phyloP scores from a whole-genome alignment of 768 basidiomycete genomes.

The Imleria badia region DNA sequence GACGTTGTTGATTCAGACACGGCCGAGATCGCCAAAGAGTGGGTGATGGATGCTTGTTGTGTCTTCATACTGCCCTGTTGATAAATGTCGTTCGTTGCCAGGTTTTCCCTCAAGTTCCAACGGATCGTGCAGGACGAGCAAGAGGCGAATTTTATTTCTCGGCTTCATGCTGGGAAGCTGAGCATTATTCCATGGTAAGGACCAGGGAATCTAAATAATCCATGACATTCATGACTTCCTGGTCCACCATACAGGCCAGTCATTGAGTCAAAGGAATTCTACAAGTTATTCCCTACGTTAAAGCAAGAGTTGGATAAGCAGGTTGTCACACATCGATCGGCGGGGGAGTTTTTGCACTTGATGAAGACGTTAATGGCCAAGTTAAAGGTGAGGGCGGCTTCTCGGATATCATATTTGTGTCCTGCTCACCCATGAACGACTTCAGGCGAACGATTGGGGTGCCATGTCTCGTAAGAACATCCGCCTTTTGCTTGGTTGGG shows the following conservation, averaged over 20 bases:
- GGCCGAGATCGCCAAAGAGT: slow-evolving; percentile 59
- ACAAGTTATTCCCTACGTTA: slow-evolving; percentile 49
- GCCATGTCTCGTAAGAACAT: slow-evolving; percentile 53
- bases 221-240: neutral
- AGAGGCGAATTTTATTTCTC: slow-evolving; percentile 60
- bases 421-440: neutral
- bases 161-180: slow-evolving; percentile 53
- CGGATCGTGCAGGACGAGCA: slow-evolving; percentile 62
- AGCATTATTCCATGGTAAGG: slow-evolving; percentile 58
- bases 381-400: slow-evolving; percentile 44
- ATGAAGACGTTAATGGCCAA: slow-evolving; percentile 72
- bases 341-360: slow-evolving; percentile 53
- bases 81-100: slow-evolving; percentile 12
- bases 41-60: slow-evolving; percentile 6
- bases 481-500: neutral
- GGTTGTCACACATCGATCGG: slow-evolving; percentile 45
- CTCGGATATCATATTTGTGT: neutral
- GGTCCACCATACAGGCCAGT: slow-evolving; percentile 41
- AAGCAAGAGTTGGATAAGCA: slow-evolving; percentile 51
- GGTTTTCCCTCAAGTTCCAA: slow-evolving; percentile 57
- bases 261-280: slow-evolving; percentile 62
- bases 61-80: neutral
- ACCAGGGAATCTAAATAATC: neutral
- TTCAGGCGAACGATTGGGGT: slow-evolving; percentile 61
- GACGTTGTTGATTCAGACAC: slow-evolving; percentile 65